Evolutionary conservation across 164 flowering plant genomes (phyloP).

Genomic region (Chimonanthus salicifolius): DNA sequence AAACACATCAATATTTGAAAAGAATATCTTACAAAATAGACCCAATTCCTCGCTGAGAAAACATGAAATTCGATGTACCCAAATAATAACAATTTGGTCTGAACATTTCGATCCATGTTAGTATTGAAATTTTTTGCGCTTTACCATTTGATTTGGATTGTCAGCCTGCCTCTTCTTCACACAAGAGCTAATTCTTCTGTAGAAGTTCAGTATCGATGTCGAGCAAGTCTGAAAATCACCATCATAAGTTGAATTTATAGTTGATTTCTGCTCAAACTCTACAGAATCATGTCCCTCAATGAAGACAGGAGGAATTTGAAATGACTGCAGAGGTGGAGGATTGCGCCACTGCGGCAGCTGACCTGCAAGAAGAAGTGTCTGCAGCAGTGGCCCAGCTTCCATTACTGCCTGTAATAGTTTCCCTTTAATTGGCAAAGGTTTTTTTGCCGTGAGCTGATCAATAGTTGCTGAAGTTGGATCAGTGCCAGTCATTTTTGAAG

Average conservation of each 20-base stretch:
- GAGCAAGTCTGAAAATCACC: background rate
- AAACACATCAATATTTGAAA: background rate
- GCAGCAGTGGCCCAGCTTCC: constrained; percentile 75
- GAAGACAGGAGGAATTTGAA: constrained; percentile 39
- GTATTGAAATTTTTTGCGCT: constrained; percentile 3
- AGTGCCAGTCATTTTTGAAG: background rate
- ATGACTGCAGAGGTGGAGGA: constrained; percentile 54
- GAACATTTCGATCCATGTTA: background rate
- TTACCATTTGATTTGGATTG: background rate
- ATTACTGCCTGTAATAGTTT: constrained; percentile 61
- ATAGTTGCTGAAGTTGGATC: constrained; percentile 24
- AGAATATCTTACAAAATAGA: constrained; percentile 2
- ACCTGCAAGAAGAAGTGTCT: constrained; percentile 72
- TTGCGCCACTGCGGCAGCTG: constrained; percentile 76
- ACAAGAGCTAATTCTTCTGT: background rate
- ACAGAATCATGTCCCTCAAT: constrained; percentile 20
- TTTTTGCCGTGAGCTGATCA: constrained; percentile 43
- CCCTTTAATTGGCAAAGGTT: constrained; percentile 60
- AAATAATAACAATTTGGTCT: too few species aligned
- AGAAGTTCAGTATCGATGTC: background rate
- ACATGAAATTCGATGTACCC: background rate
- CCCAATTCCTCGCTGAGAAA: background rate
- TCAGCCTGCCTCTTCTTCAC: constrained; percentile 6
- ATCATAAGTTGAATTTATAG: background rate
- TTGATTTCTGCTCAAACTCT: constrained; percentile 8